phyloP scores from a whole-genome alignment of 495 filamentous ascomycete genomes.

The Xylaria bambusicola region DNA sequence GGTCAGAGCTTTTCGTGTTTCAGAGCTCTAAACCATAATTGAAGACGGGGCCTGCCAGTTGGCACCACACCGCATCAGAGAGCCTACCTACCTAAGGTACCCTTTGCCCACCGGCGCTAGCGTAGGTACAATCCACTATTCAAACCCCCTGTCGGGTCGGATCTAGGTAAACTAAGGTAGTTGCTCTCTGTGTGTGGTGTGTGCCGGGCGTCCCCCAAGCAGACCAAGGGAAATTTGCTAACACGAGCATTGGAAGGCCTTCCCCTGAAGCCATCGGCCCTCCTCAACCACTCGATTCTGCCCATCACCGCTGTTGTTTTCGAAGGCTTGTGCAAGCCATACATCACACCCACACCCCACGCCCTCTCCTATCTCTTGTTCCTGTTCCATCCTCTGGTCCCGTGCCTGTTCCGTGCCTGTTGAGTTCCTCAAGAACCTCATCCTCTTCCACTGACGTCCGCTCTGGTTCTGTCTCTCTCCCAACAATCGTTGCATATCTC shows the following conservation, averaged over 20 bases:
- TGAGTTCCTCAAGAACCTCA: neutral
- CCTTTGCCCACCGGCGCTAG: no score
- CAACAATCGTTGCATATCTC: slow-evolving; percentile 17
- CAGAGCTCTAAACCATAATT: slow-evolving; percentile 22
- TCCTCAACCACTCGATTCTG: slow-evolving; percentile 13
- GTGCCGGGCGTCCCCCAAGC: no score
- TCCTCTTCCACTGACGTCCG: neutral
- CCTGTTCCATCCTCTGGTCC: neutral
- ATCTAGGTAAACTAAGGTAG: no score
- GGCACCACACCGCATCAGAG: neutral
- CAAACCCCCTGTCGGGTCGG: no score
- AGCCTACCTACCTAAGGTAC: neutral
- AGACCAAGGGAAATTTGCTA: slow-evolving; percentile 43
- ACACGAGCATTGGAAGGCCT: slow-evolving; percentile 29
- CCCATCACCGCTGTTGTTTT: slow-evolving; percentile 5
- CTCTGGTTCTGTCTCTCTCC: neutral
- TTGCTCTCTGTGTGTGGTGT: slow-evolving; percentile 11
- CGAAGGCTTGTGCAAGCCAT: neutral
- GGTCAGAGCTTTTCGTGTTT: slow-evolving; percentile 32
- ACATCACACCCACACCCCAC: neutral
- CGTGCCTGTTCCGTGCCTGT: neutral
- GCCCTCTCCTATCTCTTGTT: neutral
- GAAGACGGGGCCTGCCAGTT: neutral
- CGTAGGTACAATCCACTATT: no score
- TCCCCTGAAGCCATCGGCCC: slow-evolving; percentile 43